phyloP scores from a whole-genome alignment of 2,329 filamentous ascomycete species.

The Aschersonia sp. region DNA sequence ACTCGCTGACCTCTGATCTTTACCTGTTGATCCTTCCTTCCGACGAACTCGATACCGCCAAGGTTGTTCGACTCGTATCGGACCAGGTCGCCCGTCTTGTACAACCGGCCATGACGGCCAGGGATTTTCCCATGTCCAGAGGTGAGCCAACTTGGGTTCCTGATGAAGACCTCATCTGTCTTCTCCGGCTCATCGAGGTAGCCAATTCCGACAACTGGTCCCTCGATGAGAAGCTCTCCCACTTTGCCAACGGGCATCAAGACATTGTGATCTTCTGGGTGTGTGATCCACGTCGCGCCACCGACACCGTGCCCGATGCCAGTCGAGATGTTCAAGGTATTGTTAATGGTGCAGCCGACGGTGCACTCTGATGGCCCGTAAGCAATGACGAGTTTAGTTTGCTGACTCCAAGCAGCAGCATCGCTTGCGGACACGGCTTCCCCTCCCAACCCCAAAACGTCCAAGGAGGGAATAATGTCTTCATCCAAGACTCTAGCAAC shows the following conservation, averaged over 20 bases:
- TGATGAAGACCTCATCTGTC: constrained; percentile 42
- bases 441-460: not conserved
- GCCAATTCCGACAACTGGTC: not conserved
- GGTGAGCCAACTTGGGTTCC: constrained; percentile 36
- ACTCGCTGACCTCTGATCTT: constrained; percentile 40
- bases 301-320: constrained; percentile 1
- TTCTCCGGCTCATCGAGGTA: constrained; percentile 18
- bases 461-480: not conserved
- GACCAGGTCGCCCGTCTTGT: constrained; percentile 11
- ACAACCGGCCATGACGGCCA: constrained; percentile 10
- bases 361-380: constrained; percentile 2
- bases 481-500: not conserved
- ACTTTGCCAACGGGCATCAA: not conserved
- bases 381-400: not conserved
- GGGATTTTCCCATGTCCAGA: constrained; percentile 17
- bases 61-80: constrained; percentile 14
- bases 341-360: constrained; percentile 11
- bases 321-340: constrained; percentile 24
- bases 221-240: constrained; percentile 2
- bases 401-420: not conserved
- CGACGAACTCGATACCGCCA: constrained; percentile 8
- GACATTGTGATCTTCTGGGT: not conserved
- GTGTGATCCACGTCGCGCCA: not conserved
- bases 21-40: constrained; percentile 18
- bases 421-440: not conserved